phyloP scores from a whole-genome alignment of 306 rosid species.

The Ceratonia siliqua region DNA sequence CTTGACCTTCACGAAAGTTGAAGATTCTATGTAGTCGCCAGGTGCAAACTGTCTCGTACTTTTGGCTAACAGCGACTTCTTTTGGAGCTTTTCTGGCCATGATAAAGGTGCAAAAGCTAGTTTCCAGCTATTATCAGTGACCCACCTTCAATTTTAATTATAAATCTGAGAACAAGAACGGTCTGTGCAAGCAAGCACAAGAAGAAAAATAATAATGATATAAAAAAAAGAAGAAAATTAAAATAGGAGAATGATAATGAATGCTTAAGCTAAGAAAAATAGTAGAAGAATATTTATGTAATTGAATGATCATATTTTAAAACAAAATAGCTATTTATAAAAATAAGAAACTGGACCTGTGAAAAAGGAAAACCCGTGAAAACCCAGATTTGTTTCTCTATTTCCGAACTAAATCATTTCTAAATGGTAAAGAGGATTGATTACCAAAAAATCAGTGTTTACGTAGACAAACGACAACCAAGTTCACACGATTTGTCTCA shows the following conservation, averaged over 20 bases:
- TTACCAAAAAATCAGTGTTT: background rate
- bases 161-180: background rate
- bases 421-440: background rate
- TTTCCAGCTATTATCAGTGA: conserved; percentile 23
- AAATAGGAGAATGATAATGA: background rate
- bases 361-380: background rate
- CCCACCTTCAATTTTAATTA: background rate
- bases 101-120: conserved; percentile 9
- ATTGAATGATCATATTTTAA: background rate
- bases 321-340: background rate
- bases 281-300: background rate
- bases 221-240: no score
- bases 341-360: no score
- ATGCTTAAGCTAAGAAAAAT: background rate
- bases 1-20: conserved; percentile 46
- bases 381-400: background rate
- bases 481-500: no score
- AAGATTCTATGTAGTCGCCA: conserved; percentile 61
- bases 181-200: conserved; percentile 13
- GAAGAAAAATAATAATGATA: background rate
- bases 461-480: background rate
- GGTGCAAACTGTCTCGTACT: conserved; percentile 50
- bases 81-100: conserved; percentile 61
- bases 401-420: background rate
- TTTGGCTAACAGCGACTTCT: conserved; percentile 50